Evolutionary conservation across 2,329 filamentous ascomycete genomes (phyloP).

Genomic region (Septoria petroselini): DNA sequence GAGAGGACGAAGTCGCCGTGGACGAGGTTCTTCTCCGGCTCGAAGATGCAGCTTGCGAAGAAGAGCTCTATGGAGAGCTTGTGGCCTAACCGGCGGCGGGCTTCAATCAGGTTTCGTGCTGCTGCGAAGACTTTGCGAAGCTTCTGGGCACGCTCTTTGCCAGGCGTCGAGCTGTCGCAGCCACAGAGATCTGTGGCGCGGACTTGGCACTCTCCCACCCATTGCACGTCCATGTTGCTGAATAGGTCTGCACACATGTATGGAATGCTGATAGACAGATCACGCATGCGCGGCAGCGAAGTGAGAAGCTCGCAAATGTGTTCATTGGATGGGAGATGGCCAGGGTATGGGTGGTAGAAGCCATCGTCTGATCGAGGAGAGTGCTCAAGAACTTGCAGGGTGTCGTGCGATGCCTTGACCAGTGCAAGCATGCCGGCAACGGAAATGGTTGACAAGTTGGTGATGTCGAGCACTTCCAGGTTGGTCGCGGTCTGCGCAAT

Average conservation of each 20-base stretch:
- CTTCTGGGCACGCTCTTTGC: constrained; percentile 35
- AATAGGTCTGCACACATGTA: constrained; percentile 50
- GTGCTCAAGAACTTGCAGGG: constrained; percentile 52
- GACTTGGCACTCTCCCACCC: constrained; percentile 50
- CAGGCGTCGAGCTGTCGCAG: constrained; percentile 41
- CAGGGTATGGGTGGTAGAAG: constrained; percentile 52
- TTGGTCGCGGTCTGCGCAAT: constrained; percentile 52
- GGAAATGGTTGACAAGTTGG: constrained; percentile 52
- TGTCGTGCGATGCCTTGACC: constrained; percentile 49
- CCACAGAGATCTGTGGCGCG: constrained; percentile 50
- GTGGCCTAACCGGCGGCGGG: constrained; percentile 39
- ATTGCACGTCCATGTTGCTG: constrained; percentile 43
- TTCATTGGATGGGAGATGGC: constrained; percentile 43
- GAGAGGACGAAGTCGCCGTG: constrained; percentile 50
- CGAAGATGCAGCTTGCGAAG: constrained; percentile 53
- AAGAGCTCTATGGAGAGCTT: constrained; percentile 50
- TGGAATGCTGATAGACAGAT: constrained; percentile 49
- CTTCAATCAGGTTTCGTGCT: constrained; percentile 43
- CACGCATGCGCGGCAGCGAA: constrained; percentile 47
- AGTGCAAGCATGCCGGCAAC: constrained; percentile 54
- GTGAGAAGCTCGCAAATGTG: constrained; percentile 51
- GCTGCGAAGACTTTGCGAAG: constrained; percentile 44
- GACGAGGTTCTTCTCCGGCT: constrained; percentile 46
- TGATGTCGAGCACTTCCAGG: constrained; percentile 54
- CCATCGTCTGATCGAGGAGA: constrained; percentile 53